Percentiles rank a stretch among this genome's conserved stretches.
Evolutionary conservation across 2,329 filamentous ascomycete genomes (phyloP).

Genomic region (Blastomyces parvus): DNA sequence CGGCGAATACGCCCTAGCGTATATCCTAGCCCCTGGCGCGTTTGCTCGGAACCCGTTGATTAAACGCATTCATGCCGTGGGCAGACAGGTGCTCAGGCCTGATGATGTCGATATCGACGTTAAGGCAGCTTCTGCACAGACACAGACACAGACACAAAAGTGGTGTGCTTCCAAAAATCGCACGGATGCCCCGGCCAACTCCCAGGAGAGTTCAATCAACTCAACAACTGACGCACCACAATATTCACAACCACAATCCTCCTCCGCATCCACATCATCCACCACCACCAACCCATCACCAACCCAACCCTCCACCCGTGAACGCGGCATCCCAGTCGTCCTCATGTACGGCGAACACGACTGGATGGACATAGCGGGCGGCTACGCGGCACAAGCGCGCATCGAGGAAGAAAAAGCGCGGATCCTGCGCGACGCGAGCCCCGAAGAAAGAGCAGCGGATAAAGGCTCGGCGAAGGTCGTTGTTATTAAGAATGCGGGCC

Average conservation of each 20-base stretch:
- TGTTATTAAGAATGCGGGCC: conserved; percentile 61
- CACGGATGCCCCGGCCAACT: not conserved
- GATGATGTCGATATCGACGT: conserved; percentile 6
- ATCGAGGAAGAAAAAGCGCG: conserved; percentile 58
- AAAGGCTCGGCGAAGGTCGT: conserved; percentile 75
- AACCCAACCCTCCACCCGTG: conserved; percentile 29
- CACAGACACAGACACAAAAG: conserved; percentile 10
- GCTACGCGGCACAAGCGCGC: conserved; percentile 68
- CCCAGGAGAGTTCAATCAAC: not conserved
- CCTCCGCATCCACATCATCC: conserved; percentile 10
- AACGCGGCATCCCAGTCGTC: conserved; percentile 69
- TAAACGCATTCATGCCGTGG: conserved; percentile 74
- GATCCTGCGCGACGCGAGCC: conserved; percentile 46
- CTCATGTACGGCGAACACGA: conserved; percentile 97
- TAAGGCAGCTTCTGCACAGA: not conserved
- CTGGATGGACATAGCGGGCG: conserved; percentile 95
- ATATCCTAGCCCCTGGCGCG: conserved; percentile 86
- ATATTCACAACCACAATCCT: not conserved
- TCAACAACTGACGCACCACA: not conserved
- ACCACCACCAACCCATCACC: conserved; percentile 24
- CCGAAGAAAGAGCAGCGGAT: conserved; percentile 54
- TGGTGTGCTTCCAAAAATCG: not conserved
- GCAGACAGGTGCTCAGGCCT: conserved; percentile 50
- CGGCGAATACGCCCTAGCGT: conserved; percentile 86
- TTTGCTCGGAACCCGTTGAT: conserved; percentile 84